These are phyloP conservation scores for Pulveroboletus sp. DNA, from an alignment of 1,284 basidiomycete species.

Conservation along the genomic window DNA sequence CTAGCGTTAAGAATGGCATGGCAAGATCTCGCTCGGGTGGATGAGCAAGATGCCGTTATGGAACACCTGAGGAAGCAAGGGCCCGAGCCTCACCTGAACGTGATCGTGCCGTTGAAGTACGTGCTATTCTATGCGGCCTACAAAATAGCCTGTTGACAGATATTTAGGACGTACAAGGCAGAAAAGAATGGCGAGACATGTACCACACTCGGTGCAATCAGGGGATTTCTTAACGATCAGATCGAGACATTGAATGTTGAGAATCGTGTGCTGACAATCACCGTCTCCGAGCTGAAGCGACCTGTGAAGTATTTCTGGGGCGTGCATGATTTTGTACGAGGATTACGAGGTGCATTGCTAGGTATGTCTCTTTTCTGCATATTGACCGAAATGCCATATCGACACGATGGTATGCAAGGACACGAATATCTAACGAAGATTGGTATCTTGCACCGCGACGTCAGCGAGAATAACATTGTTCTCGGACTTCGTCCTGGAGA, in stretches of 20 bases:
- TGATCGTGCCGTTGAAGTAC: conserved; percentile 3
- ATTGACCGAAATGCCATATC: neutral
- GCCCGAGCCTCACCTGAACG: neutral
- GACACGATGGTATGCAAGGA: neutral
- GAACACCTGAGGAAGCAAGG: neutral
- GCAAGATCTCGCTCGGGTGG: conserved; percentile 4
- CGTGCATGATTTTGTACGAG: conserved; percentile 15
- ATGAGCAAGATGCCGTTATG: neutral
- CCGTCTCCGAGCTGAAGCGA: conserved; percentile 3
- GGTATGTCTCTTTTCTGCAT: neutral
- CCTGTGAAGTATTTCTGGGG: conserved; percentile 18
- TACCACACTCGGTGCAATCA: conserved; percentile 5
- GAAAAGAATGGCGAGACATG: neutral
- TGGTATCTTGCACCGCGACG: conserved; percentile 16
- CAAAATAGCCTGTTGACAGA: neutral
- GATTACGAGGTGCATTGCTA: conserved; percentile 10
- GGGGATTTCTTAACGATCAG: neutral
- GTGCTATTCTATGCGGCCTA: neutral
- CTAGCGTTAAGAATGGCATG: conserved; percentile 8
- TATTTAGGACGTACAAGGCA: neutral
- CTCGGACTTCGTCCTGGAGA: conserved; percentile 12
- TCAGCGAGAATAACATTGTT: conserved; percentile 23
- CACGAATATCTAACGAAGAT: conserved; percentile 16
- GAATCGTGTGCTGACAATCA: neutral
- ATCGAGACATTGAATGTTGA: neutral